A percentile compares a stretch with the other conserved stretches of the same genome.
These are phyloP conservation scores for Phyllostachys edulis DNA, from an alignment of 176 grass and related monocot genomes.

Conservation along the genomic window DNA sequence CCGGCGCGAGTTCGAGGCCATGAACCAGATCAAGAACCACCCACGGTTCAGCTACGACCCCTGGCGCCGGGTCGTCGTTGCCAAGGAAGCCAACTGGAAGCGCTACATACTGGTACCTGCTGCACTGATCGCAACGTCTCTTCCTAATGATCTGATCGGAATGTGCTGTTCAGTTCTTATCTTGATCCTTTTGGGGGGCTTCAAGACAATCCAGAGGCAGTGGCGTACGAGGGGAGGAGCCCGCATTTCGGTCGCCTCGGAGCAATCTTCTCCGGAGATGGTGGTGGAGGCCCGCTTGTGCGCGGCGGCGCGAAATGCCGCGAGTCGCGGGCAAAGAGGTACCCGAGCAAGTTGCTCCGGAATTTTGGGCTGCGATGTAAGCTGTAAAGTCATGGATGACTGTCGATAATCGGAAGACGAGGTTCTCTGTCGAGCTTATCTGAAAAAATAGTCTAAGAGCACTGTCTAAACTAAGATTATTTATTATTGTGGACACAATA, in stretches of 20 bases:
- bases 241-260: slow-evolving; percentile 2
- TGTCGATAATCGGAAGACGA: no score
- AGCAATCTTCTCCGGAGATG: slow-evolving; percentile 18
- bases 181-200: neutral
- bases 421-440: no score
- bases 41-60: slow-evolving; percentile 25
- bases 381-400: neutral
- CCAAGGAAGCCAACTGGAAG: slow-evolving; percentile 32
- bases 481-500: no score
- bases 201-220: slow-evolving; percentile 38
- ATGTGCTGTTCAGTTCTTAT: no score
- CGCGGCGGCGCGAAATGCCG: neutral
- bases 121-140: neutral
- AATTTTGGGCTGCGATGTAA: slow-evolving; percentile 32
- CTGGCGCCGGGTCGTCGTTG: slow-evolving; percentile 37
- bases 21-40: slow-evolving; percentile 30
- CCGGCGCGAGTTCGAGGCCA: slow-evolving; percentile 37
- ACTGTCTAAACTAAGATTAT: no score
- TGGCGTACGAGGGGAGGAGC: slow-evolving; percentile 20
- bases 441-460: no score
- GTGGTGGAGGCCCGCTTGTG: neutral
- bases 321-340: slow-evolving; percentile 22
- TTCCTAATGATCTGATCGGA: neutral
- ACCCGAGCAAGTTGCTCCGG: slow-evolving; percentile 31
- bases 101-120: slow-evolving; percentile 21